Evolutionary conservation across 176 grass and related monocot species (phyloP).

Genomic region (Musa schizocarpa): DNA sequence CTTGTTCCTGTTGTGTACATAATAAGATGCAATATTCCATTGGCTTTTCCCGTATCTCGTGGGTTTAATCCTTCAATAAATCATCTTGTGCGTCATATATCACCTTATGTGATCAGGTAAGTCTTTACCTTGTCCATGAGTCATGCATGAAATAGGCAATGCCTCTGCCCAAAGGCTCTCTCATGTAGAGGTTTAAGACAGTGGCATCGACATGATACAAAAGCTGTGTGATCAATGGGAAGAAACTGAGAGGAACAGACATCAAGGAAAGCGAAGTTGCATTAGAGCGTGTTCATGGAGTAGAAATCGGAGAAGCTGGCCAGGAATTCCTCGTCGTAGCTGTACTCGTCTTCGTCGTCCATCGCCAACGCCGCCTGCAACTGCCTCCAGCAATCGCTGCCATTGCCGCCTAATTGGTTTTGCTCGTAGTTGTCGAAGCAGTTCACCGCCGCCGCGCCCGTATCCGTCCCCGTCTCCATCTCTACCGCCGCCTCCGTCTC

Average conservation of each 20-base stretch:
- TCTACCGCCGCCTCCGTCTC: slow-evolving; percentile 22
- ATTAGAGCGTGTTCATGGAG: slow-evolving; percentile 15
- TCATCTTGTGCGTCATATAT: not conserved
- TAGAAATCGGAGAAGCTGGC: slow-evolving; percentile 46
- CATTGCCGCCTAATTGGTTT: slow-evolving; percentile 14
- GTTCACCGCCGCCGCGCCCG: slow-evolving; percentile 7
- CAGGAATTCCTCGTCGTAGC: slow-evolving; percentile 45
- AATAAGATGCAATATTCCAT: too few species aligned
- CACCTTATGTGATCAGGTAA: not conserved
- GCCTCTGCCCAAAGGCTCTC: not conserved
- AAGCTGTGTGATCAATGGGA: not conserved
- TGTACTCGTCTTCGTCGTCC: slow-evolving; percentile 11
- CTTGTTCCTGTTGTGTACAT: too few species aligned
- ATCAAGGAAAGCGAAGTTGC: too few species aligned
- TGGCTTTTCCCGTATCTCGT: too few species aligned
- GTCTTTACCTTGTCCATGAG: not conserved
- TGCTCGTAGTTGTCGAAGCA: slow-evolving; percentile 3
- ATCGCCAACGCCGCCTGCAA: slow-evolving; percentile 2
- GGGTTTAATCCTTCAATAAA: too few species aligned
- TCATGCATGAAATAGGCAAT: not conserved
- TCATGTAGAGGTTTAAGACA: not conserved
- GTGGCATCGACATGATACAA: not conserved
- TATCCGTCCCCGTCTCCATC: slow-evolving; percentile 1
- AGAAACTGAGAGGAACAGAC: not conserved
- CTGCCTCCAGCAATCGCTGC: slow-evolving; percentile 17